Evolutionary conservation across 495 filamentous ascomycete species (phyloP).

Genomic region (Pseudotulostoma volvatum): DNA sequence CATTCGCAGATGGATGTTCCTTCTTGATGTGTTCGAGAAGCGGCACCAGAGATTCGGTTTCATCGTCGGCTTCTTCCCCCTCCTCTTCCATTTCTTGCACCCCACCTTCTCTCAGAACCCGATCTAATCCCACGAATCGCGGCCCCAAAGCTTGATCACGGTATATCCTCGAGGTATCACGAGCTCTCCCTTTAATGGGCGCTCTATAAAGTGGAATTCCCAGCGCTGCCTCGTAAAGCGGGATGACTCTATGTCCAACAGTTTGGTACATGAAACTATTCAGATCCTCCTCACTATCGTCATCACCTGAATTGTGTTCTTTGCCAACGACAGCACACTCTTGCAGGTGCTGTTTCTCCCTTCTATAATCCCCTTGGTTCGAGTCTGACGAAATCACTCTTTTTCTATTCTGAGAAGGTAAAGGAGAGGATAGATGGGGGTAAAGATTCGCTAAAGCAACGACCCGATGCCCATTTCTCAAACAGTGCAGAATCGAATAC

Average conservation of each 20-base stretch:
- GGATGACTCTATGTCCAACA: constrained; percentile 73
- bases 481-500: constrained; percentile 80
- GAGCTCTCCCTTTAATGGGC: constrained; percentile 49
- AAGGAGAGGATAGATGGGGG: constrained; percentile 27
- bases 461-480: constrained; percentile 68
- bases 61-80: constrained; percentile 33
- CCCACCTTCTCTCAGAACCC: too few species aligned
- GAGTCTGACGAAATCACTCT: neutral
- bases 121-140: too few species aligned
- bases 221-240: constrained; percentile 65
- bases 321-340: constrained; percentile 1
- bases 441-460: constrained; percentile 81
- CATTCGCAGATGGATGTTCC: constrained; percentile 61
- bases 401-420: neutral
- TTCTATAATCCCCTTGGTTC: constrained; percentile 1
- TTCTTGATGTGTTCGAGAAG: constrained; percentile 46
- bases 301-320: constrained; percentile 3
- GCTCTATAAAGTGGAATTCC: constrained; percentile 64
- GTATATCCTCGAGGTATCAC: constrained; percentile 50
- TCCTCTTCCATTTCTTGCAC: constrained; percentile 8
- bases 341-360: constrained; percentile 1
- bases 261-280: constrained; percentile 99
- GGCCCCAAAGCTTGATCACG: constrained; percentile 6
- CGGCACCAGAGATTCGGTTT: constrained; percentile 72
- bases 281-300: constrained; percentile 45